Base-by-base conservation (phyloP, 2,329 filamentous ascomycete species). In the Cladosporium sp. region DNA sequence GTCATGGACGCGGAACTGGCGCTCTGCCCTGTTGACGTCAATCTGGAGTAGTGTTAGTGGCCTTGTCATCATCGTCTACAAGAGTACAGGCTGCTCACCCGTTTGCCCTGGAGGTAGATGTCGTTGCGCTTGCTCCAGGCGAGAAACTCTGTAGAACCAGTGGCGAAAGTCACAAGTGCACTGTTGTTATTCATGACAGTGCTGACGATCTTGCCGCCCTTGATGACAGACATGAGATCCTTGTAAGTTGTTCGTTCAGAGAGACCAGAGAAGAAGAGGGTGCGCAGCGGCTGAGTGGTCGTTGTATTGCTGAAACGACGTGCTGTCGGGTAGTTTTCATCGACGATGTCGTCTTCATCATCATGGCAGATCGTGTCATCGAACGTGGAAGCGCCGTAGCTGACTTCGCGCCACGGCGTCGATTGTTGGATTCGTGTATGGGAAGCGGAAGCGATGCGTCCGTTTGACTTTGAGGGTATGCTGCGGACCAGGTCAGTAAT, bases 121-220 rank as follows among this genome's bases (percentile, higher is more conserved):
- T 86, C 87, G 59, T 87, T 78, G 32, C 79, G 80, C 67, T 83
- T 86, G 20, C 81, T 79, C 70, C 90, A 79, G 0, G 83, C 77
- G 49, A 86, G 78, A 68, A 91, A 94, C 0, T 82, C 79, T 58
- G 84, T 80, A 19, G 78, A 75, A 34, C 81, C 81, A 51, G 85
- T 78, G 6, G 90, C 76, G 68, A 94, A 94, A 0, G 90, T 89
- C 1, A 94, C 78, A 40, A 79, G 81, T 3, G 84, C 88, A 44
- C 75, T 76, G 32, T 81, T 81, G 52, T 90, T 85, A 40, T 84
- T 82, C 48, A 91, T 64, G 63, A 82, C 87, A 39, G 93, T 75
- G 61, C 91, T 87, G 10, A 92, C 71, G 10, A 95, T 65, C 61
- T 82, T 78, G 1, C 90, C 90, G 22, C 90, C 90, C 58, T 86